Evolutionary conservation across 1,139 yeast genomes (phyloP), one percentile per base, ranked within the genome.

Genomic region (Magnusiomyces fungicola): DNA sequence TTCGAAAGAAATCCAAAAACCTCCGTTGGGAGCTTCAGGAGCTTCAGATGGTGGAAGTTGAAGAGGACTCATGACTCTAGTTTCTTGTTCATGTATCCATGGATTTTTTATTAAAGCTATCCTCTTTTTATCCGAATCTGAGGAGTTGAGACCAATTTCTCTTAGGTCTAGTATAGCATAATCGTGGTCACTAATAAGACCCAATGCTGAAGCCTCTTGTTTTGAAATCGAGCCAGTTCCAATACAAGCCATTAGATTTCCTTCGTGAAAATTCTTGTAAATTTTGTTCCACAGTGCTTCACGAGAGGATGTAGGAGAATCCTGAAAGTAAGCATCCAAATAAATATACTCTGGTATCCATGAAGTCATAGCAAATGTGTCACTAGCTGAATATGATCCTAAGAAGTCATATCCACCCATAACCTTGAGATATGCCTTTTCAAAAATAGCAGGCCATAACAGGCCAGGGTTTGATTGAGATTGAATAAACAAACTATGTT

Each of bases 371-470:
- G 79, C 67, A 57, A 69, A 85, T 0, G 86, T 76, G 58, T 86
- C 96, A n/a, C 75, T 70, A 1, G 88, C 85, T 62, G 86, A 79
- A 61, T 88, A 87, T 0, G 96, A 87, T 0, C 97, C 97, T 4
- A 63, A 62, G 49, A 80, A 78, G n/a, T 71, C 67, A 59, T 84
- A 84, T 2, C 86, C 83, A 0, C 84, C 83, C 69, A 75, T 69
- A 0, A 83, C 65, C 55, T 78, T 78, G 55, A 88, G 69, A 58
- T 79, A 83, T 0, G 95, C 94, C 59, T 85, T 82, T 63, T 89
- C 96, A 1, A 86, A 61, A 22, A 87, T 58, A 0, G 87, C 85
- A 0, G 92, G 92, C 87, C 89, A 83, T 4, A 70, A 60, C 2
- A 80, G 57, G 0, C 60, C 48, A 0, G 64, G 59, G 53, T 73